Base-by-base conservation (phyloP, 768 basidiomycete species). In the Podaxis sp. region DNA sequence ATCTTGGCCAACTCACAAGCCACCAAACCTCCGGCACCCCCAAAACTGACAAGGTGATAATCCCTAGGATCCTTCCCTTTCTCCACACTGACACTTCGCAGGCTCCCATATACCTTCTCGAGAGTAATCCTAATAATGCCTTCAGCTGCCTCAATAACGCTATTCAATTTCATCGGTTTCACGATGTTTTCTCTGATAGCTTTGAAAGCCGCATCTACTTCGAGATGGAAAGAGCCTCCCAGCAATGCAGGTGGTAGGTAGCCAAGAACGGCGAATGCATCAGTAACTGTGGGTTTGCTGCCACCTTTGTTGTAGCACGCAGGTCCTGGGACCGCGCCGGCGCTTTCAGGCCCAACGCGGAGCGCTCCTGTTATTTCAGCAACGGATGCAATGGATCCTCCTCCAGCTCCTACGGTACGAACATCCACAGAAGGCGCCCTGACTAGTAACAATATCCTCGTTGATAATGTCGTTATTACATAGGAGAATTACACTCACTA, bases 241-340 rank as follows among this genome's bases (percentile, higher is more conserved):
- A 74, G 59, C 9, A 74, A 63, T n/a, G 68, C 69, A 7, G 64
- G 62, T 4, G 73, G 73, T 5, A 74, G 65, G 53, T 71, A 73
- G 7, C 73, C 72, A 38, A 74, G 66, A 40, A 71, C 69, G 13
- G 65, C 72, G 52, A 72, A 71, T 12, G 73, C 73, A 46, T 74
- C 73, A 3, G 72, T 71, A 3, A 74, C 73, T 26, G 73, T 74
- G 38, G 73, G 71, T 36, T 59, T 60, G 15, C 44, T 61, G n/a
- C 73, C 73, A 33, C 73, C 73, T 64, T 70, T 66, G 11, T 68
- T 64, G 52, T 74, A 74, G 13, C 72, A 73, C 0, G 71, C 71
- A 7, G 73, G 73, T n/a, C 73, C 72, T n/a, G 73, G 73, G 19
- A 66, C 52, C 19, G 73, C 73, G 8, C 73, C 72, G 6, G 73